These are phyloP conservation scores for Pseudogymnoascus destructans DNA, from an alignment of 2,329 filamentous ascomycete genomes.

Conservation along the genomic window DNA sequence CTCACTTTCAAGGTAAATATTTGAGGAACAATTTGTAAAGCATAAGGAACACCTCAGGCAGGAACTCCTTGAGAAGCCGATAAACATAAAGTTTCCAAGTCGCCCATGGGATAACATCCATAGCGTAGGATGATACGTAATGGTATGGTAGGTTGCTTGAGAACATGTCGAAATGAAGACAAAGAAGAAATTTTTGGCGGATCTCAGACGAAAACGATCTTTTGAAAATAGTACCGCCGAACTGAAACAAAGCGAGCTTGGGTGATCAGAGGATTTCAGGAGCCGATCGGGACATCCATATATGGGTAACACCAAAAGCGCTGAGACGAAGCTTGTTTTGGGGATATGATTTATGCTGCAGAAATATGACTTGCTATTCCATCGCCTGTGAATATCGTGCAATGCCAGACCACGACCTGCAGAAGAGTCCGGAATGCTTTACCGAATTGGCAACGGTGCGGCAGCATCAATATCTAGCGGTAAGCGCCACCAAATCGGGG, in stretches of 20 bases:
- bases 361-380: slow-evolving; percentile 22
- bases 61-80: slow-evolving; percentile 35
- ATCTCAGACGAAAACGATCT: slow-evolving; percentile 16
- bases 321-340: slow-evolving; percentile 18
- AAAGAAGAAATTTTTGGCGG: slow-evolving; percentile 24
- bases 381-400: slow-evolving; percentile 22
- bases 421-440: not conserved
- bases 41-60: not conserved
- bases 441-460: not conserved
- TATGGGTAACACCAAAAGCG: slow-evolving; percentile 26
- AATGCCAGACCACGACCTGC: slow-evolving; percentile 19
- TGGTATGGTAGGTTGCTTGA: slow-evolving; percentile 25
- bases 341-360: slow-evolving; percentile 25
- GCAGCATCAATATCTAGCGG: slow-evolving; percentile 32
- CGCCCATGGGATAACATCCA: slow-evolving; percentile 37
- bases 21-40: slow-evolving; percentile 8
- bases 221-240: slow-evolving; percentile 13
- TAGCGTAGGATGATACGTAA: slow-evolving; percentile 46
- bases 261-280: slow-evolving; percentile 22
- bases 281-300: slow-evolving; percentile 26
- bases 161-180: slow-evolving; percentile 24
- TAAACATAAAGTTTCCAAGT: slow-evolving; percentile 51
- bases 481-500: slow-evolving; percentile 46
- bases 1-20: slow-evolving; percentile 6
- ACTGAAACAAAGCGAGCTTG: slow-evolving; percentile 21